Base-by-base conservation (phyloP, 257 asterid genomes). In the Plantago major region DNA sequence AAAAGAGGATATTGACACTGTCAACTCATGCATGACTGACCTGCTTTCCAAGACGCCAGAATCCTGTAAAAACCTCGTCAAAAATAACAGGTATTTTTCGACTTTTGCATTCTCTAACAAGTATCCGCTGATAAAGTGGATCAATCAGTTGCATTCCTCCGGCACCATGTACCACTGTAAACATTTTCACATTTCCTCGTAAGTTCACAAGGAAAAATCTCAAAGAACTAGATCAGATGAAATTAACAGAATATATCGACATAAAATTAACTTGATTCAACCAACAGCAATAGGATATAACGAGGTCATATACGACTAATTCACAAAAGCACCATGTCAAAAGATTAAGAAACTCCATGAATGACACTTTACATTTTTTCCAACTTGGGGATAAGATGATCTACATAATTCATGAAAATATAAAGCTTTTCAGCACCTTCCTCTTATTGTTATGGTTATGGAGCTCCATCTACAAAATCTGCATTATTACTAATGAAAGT, bases 21-120 rank as follows among this genome's bases (percentile, higher is more conserved):
- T 38, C 54, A 47, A 42, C 19, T 26, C 7, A 42, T 15, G 55
- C 18, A 13, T 55, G 50, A 69, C 89, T 50, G 72, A 92, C 99
- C 97, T 89, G 96, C 61, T 79, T 76, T 61, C 96, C 97, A 33
- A 93, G 96, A 58, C 95, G 99, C 99, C 99, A 89, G 71, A 93
- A 93, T 70, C 99, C 99, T 60, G 97, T 93, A 74, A 93, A 89
- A 55, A 93, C 97, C 74, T 93, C 99, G 59, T 93, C 97, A 62
- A 89, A 93, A 52, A 93, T 89, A 74, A 89, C 95, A 7, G 99
- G 97, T 71, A 93, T 80, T 67, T 79, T 90, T 50, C 71, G 81
- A 53, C 48, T 47, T 75, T 71, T 82, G 78, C 99, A 93, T 81
- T 89, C 99, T 71, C 57, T 79, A 22, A 85, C 89, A 70, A 93